phyloP scores from a whole-genome alignment of 768 basidiomycete species.

The Russula emetica region DNA sequence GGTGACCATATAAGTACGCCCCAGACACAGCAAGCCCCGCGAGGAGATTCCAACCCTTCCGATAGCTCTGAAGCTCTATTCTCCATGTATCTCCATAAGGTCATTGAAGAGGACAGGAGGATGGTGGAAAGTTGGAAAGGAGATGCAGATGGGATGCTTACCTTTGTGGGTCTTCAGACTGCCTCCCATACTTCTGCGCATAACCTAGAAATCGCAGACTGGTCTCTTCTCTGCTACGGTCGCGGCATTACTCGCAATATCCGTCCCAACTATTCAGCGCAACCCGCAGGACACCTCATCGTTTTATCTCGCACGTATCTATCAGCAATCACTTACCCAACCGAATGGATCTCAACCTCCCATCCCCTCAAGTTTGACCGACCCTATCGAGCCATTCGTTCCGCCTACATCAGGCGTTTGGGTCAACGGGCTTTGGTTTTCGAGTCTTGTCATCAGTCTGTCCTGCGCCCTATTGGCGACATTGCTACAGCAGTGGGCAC shows the following conservation, averaged over 20 bases:
- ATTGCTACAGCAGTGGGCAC: slow-evolving; percentile 48
- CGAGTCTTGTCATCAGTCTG: slow-evolving; percentile 38
- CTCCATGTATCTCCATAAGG: slow-evolving; percentile 18
- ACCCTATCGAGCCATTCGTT: slow-evolving; percentile 16
- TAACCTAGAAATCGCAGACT: slow-evolving; percentile 1
- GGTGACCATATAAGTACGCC: not conserved
- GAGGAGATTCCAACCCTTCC: not conserved
- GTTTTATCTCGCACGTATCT: slow-evolving; percentile 13
- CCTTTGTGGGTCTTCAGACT: slow-evolving; percentile 8
- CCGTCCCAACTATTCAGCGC: slow-evolving; percentile 12
- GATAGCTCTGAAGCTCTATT: slow-evolving; percentile 13
- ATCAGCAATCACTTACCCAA: not conserved
- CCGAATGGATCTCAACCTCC: not conserved
- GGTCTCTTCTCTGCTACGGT: slow-evolving; percentile 25
- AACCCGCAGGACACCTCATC: not conserved
- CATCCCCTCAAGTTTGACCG: not conserved
- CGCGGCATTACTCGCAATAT: slow-evolving; percentile 16
- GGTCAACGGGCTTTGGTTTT: slow-evolving; percentile 43
- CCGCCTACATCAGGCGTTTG: slow-evolving; percentile 35
- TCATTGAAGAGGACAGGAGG: slow-evolving; percentile 15
- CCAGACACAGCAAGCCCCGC: not conserved
- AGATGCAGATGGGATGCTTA: slow-evolving; percentile 19
- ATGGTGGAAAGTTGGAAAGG: slow-evolving; percentile 22
- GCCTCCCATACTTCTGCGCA: not conserved
- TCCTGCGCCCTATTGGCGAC: slow-evolving; percentile 43